Conservation (phyloP, 1,284 basidiomycete species). For the Cutaneotrichosporon spelunceum region DNA sequence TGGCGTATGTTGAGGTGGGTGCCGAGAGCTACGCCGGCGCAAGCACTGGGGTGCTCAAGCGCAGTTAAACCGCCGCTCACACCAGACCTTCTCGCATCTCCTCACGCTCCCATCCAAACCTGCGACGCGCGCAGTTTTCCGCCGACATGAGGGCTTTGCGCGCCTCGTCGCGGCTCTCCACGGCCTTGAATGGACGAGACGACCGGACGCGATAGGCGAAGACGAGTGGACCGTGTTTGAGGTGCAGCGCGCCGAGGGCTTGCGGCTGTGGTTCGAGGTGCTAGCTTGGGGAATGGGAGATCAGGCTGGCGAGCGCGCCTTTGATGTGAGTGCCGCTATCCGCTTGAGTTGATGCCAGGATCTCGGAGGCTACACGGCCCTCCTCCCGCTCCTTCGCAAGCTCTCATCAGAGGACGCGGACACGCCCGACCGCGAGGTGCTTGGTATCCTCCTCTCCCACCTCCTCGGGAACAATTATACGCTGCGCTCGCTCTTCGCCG, state of each 20-base stretch:
- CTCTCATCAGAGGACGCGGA: constrained; percentile 7
- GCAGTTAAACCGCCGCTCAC: neutral
- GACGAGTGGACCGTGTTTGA: constrained; percentile 43
- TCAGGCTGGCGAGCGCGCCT: constrained; percentile 28
- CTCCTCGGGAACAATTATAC: constrained; percentile 44
- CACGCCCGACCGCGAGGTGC: constrained; percentile 15
- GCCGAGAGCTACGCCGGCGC: neutral
- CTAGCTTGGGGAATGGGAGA: constrained; percentile 41
- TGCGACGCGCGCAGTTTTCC: constrained; percentile 32
- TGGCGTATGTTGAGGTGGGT: constrained; percentile 45
- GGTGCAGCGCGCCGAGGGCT: constrained; percentile 44
- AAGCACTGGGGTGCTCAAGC: neutral
- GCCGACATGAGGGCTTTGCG: constrained; percentile 35
- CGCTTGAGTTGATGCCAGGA: constrained; percentile 20
- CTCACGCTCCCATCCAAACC: constrained; percentile 27
- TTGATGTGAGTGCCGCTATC: constrained; percentile 30
- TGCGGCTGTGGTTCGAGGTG: constrained; percentile 39
- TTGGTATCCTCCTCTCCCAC: constrained; percentile 42
- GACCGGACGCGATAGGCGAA: constrained; percentile 17
- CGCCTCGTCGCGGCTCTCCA: constrained; percentile 26
- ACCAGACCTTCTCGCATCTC: constrained; percentile 42
- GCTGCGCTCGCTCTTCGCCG: constrained; percentile 31
- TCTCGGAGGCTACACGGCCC: constrained; percentile 32
- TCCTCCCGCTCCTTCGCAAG: constrained; percentile 22
- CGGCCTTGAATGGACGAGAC: constrained; percentile 28